These are phyloP conservation scores for Arbutus unedo DNA, from an alignment of 148 eudicot genomes.

Conservation along the genomic window DNA sequence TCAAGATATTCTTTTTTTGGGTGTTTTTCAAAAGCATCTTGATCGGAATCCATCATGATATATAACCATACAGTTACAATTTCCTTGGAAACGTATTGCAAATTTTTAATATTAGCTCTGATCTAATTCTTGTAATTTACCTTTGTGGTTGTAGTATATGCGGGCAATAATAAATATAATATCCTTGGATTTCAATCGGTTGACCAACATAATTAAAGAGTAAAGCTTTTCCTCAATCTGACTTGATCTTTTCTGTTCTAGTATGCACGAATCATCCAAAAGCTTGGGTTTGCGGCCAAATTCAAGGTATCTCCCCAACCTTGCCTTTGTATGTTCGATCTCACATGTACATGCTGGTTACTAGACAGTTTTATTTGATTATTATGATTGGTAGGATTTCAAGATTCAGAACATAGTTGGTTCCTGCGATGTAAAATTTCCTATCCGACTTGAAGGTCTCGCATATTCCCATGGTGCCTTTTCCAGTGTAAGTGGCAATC, in stretches of 20 bases:
- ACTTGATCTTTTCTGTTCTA: conserved; percentile 22
- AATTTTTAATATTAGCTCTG: not conserved
- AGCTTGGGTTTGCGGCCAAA: conserved; percentile 74
- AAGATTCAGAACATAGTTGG: conserved; percentile 80
- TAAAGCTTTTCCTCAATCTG: not conserved
- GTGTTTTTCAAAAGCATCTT: not conserved
- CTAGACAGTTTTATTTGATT: not conserved
- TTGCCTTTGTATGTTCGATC: not conserved
- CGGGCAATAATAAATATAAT: not conserved
- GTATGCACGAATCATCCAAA: conserved; percentile 80
- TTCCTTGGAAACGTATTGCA: not conserved
- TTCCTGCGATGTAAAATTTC: conserved; percentile 75
- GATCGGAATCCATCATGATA: not conserved
- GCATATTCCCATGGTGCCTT: conserved; percentile 71
- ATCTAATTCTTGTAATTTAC: not conserved
- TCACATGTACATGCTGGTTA: not conserved
- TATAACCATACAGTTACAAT: not conserved
- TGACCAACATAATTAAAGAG: not conserved
- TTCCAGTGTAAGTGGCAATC: conserved; percentile 53
- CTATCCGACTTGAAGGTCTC: conserved; percentile 72
- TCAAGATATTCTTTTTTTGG: not conserved
- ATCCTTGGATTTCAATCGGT: not conserved
- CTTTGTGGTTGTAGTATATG: not conserved
- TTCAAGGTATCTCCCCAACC: conserved; percentile 43
- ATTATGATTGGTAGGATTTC: conserved; percentile 45